These are phyloP conservation scores for Geranium brycei DNA, from an alignment of 345 rosid species.

Conservation along the genomic window DNA sequence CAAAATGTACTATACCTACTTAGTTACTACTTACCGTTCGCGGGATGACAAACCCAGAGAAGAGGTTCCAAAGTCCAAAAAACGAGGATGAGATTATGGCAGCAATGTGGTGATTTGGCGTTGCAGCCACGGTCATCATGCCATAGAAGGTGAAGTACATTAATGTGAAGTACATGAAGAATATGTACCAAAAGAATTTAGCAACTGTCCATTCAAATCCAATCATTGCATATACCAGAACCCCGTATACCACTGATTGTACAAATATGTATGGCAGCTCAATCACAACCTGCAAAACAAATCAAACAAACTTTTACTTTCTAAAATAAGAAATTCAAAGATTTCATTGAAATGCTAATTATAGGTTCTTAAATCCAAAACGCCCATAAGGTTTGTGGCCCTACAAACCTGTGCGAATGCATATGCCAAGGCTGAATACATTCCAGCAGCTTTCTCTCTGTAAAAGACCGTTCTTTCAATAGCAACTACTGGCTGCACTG, in stretches of 20 bases:
- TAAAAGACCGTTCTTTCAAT: not conserved
- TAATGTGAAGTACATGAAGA: not conserved
- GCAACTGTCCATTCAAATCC: not conserved
- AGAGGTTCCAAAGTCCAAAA: not conserved
- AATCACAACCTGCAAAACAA: not conserved
- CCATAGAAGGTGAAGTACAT: slow-evolving; percentile 1
- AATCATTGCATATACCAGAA: not conserved
- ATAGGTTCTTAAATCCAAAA: too few species aligned
- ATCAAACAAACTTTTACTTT: too few species aligned
- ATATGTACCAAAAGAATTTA: not conserved
- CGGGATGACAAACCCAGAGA: not conserved
- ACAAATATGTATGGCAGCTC: not conserved
- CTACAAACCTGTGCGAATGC: not conserved
- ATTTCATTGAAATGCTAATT: too few species aligned
- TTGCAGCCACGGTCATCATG: not conserved
- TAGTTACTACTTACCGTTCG: not conserved
- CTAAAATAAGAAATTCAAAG: too few species aligned
- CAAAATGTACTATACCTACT: too few species aligned
- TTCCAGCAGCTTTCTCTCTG: not conserved
- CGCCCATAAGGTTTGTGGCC: not conserved
- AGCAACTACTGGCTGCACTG: not conserved
- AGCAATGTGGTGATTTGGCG: not conserved
- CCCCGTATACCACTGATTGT: not conserved
- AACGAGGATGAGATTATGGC: not conserved
- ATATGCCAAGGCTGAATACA: not conserved